Percentiles rank a stretch among this genome's conserved stretches.
Evolutionary conservation across 345 rosid genomes (phyloP).

Genomic region (Noccaea bulbosa): DNA sequence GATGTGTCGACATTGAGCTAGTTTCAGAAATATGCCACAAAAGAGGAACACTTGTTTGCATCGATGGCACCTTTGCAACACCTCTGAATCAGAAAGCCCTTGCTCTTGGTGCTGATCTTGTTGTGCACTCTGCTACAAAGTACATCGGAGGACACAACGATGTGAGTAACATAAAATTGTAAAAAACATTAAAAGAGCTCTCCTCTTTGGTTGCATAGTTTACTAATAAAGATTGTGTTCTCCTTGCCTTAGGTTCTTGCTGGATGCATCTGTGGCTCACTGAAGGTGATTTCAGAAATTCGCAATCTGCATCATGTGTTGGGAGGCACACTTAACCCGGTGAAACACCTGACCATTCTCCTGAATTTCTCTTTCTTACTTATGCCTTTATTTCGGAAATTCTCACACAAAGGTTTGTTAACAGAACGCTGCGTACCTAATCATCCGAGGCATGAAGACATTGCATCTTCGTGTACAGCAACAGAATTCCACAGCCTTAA

Average conservation of each 20-base stretch:
- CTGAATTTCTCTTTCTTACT: neutral
- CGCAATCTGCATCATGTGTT: conserved; percentile 90
- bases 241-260: conserved; percentile 73
- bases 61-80: conserved; percentile 99
- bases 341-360: conserved; percentile 39
- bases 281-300: conserved; percentile 67
- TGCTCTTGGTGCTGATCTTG: conserved; percentile 95
- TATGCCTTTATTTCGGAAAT: conserved; percentile 10
- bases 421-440: conserved; percentile 92
- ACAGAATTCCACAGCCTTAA: conserved; percentile 86
- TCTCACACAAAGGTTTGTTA: conserved; percentile 15
- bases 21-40: conserved; percentile 88
- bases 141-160: conserved; percentile 97
- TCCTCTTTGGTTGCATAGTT: neutral
- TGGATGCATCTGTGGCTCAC: conserved; percentile 90
- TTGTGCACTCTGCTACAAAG: conserved; percentile 90
- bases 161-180: conserved; percentile 51
- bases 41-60: conserved; percentile 90
- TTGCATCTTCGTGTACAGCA: conserved; percentile 98
- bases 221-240: neutral
- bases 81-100: conserved; percentile 96
- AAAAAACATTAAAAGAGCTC: neutral
- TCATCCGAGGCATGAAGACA: conserved; percentile 99
- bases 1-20: conserved; percentile 90
- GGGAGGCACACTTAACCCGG: conserved; percentile 96